Base-by-base conservation (phyloP, 192 early-diverging fungal species). In the Funneliformis geosporum region DNA sequence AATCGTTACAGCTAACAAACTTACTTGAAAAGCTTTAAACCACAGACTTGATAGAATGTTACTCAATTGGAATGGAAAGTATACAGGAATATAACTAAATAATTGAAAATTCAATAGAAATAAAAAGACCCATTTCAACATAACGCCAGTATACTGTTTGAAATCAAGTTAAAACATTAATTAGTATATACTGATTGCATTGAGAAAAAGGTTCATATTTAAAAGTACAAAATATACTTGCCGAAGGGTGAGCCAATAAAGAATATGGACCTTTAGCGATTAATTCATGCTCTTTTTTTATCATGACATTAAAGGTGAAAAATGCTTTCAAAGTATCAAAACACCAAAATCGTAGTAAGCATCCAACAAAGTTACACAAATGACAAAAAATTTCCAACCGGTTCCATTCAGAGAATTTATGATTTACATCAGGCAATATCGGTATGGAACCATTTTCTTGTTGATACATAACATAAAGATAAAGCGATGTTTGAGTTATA, bases 211-310 rank as follows among this genome's bases (percentile, higher is more conserved):
- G n/a, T n/a, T n/a, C n/a, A n/a, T n/a, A n/a, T n/a, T n/a, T n/a
- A n/a, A n/a, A n/a, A n/a, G n/a, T n/a, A n/a, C n/a, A 74, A 16
- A n/a, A 59, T 14, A 74, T 6, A 60, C 50, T 75, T 40, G 60
- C 73, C 10, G 73, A 61, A 33, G 73, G 73, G 60, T 75, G 73
- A 75, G 40, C 28, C 21, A 75, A 18, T 75, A 75, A 75, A 60
- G 50, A 60, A 43, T 75, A 75, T 40, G 73, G 73, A 8, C 73
- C 73, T 2, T 55, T 75, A n/a, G 59, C 60, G 16, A 75, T 60
- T n/a, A 75, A 75, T 75, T 55, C 60, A 60, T 75, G 73, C 21
- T 75, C 4, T 38, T 60, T 55, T 60, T 75, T 55, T 9, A 75
- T 25, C 0, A 7, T 60, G 60, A 75, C n/a, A 60, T 59, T 6